Evolutionary conservation across 2,329 filamentous ascomycete genomes (phyloP).

Genomic region (Monosporascus sp.): DNA sequence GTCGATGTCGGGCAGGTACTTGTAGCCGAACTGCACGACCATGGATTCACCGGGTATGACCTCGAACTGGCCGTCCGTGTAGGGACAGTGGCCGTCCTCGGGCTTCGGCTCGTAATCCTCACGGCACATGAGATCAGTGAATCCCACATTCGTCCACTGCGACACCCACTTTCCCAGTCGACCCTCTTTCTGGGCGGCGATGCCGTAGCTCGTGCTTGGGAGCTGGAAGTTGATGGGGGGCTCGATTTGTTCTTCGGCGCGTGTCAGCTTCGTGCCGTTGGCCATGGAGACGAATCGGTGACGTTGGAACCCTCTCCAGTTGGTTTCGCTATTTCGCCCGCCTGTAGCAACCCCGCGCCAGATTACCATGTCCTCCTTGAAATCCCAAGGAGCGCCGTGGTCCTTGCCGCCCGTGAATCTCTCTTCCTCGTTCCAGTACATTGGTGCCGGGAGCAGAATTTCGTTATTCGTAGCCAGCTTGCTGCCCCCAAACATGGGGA

Average conservation of each 20-base stretch:
- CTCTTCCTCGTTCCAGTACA: conserved; percentile 62
- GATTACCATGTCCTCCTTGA: conserved; percentile 50
- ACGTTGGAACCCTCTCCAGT: conserved; percentile 69
- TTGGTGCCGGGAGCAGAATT: conserved; percentile 63
- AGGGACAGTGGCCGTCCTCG: conserved; percentile 37
- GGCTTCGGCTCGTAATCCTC: conserved; percentile 26
- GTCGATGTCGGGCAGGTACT: conserved; percentile 73
- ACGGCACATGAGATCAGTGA: conserved; percentile 51
- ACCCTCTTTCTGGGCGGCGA: conserved; percentile 40
- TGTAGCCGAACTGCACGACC: conserved; percentile 53
- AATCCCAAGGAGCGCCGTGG: conserved; percentile 50
- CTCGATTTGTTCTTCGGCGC: conserved; percentile 40
- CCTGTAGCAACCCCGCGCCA: conserved; percentile 68
- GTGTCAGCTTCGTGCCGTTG: conserved; percentile 55
- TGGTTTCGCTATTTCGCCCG: conserved; percentile 52
- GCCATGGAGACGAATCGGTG: conserved; percentile 72
- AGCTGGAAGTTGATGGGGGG: conserved; percentile 49
- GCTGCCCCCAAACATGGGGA: conserved; percentile 65
- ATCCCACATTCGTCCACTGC: conserved; percentile 45
- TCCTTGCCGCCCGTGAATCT: conserved; percentile 55
- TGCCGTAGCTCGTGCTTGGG: conserved; percentile 41
- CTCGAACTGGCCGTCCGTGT: conserved; percentile 43
- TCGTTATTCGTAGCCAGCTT: conserved; percentile 67
- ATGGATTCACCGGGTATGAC: conserved; percentile 36
- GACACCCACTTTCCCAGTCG: conserved; percentile 46